These are phyloP conservation scores for Celoporthe dispersa DNA, from an alignment of 2,329 filamentous ascomycete species.

Conservation along the genomic window DNA sequence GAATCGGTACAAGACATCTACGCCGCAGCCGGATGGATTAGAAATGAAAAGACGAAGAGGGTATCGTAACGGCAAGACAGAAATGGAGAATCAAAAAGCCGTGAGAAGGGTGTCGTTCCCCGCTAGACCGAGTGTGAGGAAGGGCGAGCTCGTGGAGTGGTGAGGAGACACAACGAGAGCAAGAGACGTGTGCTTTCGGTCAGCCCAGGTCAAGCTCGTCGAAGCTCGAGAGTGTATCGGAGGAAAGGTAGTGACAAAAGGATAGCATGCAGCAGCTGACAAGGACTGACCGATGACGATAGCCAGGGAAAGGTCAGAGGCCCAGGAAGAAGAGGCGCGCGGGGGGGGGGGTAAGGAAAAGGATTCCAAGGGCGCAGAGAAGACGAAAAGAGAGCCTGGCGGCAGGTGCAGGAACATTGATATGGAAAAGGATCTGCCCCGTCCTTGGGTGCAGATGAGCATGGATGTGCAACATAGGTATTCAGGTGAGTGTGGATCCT, in stretches of 20 bases:
- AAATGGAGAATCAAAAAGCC: slow-evolving; percentile 11
- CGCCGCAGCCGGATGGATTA: slow-evolving; percentile 10
- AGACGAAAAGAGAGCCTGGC: slow-evolving; percentile 18
- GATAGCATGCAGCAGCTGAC: slow-evolving; percentile 17
- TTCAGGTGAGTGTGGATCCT: slow-evolving; percentile 23
- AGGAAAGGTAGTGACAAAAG: neutral
- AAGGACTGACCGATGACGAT: slow-evolving; percentile 20
- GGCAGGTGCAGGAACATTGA: slow-evolving; percentile 28
- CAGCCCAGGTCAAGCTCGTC: neutral
- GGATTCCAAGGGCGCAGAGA: slow-evolving; percentile 20
- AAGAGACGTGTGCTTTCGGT: slow-evolving; percentile 1
- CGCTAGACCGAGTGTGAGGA: slow-evolving; percentile 7
- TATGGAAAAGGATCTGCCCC: slow-evolving; percentile 28
- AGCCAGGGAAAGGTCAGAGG: slow-evolving; percentile 4
- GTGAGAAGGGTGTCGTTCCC: neutral
- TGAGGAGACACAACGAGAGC: slow-evolving; percentile 7
- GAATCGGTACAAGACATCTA: slow-evolving; percentile 17
- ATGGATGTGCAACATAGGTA: slow-evolving; percentile 16
- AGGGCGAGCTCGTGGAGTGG: neutral
- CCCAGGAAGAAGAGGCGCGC: slow-evolving; percentile 10
- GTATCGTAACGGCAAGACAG: slow-evolving; percentile 18
- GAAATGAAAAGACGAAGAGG: slow-evolving; percentile 14
- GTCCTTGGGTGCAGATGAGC: slow-evolving; percentile 23
- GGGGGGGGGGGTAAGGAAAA: slow-evolving; percentile 10
- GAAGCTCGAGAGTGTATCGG: neutral